Evolutionary conservation across 768 basidiomycete species (phyloP).

Genomic region (Pleurotus giganteus): DNA sequence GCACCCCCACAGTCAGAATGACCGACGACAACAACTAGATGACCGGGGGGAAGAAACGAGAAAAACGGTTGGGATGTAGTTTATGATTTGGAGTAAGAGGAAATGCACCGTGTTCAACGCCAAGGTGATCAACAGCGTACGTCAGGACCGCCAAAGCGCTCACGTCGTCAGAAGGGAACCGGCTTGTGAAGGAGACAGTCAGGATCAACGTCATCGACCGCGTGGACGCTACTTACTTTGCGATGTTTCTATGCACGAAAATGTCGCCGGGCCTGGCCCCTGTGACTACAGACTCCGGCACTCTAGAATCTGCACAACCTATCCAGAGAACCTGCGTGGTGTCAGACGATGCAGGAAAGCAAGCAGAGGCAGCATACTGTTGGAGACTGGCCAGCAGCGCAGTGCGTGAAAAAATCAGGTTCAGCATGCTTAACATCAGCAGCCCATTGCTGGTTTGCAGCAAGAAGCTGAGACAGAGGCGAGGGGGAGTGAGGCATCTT

Average conservation of each 20-base stretch:
- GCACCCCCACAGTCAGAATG: constrained; percentile 69
- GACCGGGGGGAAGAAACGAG: constrained; percentile 6
- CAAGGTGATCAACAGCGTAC: constrained; percentile 53
- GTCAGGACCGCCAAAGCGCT: constrained; percentile 56
- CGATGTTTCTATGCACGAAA: constrained; percentile 70
- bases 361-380: constrained; percentile 34
- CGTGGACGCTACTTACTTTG: constrained; percentile 44
- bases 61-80: constrained; percentile 9
- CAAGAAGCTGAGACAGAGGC: constrained; percentile 9
- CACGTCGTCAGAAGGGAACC: constrained; percentile 59
- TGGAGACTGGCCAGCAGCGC: constrained; percentile 49
- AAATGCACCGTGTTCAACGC: constrained; percentile 57
- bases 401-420: constrained; percentile 48
- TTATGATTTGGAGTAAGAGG: not conserved
- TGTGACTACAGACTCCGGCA: constrained; percentile 60
- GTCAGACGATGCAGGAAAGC: not conserved
- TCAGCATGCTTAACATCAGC: constrained; percentile 38
- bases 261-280: constrained; percentile 56
- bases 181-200: constrained; percentile 30
- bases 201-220: not conserved
- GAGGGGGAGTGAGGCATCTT: not conserved
- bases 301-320: constrained; percentile 64
- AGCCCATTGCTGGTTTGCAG: constrained; percentile 55
- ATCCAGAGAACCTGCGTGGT: constrained; percentile 55
- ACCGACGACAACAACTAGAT: constrained; percentile 61